Conservation (phyloP, 768 basidiomycete species). For the Sistotremastrum niveocremeum region DNA sequence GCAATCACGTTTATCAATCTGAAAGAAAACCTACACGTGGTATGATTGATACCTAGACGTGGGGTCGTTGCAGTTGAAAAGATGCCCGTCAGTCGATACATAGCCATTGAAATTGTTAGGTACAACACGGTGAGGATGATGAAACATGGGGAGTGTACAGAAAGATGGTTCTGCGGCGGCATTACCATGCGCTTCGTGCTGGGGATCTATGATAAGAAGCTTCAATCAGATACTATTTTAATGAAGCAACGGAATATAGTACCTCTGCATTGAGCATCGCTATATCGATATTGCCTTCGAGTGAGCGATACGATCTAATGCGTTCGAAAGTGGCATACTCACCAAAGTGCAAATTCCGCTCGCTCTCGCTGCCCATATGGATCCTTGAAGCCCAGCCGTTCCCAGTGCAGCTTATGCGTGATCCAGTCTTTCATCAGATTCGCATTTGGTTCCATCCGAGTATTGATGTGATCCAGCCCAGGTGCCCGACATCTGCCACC, state of each 20-base stretch:
- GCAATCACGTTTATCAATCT: too few relatives aligned
- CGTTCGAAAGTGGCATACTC: too few relatives aligned
- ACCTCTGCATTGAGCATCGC: constrained; percentile 42
- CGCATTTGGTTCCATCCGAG: constrained; percentile 32
- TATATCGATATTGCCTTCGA: constrained; percentile 6
- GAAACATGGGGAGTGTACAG: constrained; percentile 42
- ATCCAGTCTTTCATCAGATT: constrained; percentile 37
- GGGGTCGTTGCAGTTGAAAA: constrained; percentile 41
- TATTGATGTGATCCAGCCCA: constrained; percentile 33
- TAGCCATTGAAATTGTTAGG: constrained; percentile 25
- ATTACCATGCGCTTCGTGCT: constrained; percentile 29
- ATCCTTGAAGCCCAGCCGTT: constrained; percentile 27
- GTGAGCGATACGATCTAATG: too few relatives aligned
- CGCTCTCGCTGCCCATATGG: too few relatives aligned
- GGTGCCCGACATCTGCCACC: constrained; percentile 24
- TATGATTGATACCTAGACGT: constrained; percentile 37
- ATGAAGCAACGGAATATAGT: background rate
- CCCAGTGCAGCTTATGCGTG: constrained; percentile 43
- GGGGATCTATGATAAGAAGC: constrained; percentile 26
- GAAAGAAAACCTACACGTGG: constrained; percentile 36
- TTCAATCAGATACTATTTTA: background rate
- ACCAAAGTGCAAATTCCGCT: too few relatives aligned
- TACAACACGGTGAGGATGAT: constrained; percentile 21
- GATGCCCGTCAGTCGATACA: constrained; percentile 42
- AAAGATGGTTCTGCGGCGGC: constrained; percentile 35